phyloP scores from a whole-genome alignment of 176 grass and related monocot species.

The Leersia perrieri region DNA sequence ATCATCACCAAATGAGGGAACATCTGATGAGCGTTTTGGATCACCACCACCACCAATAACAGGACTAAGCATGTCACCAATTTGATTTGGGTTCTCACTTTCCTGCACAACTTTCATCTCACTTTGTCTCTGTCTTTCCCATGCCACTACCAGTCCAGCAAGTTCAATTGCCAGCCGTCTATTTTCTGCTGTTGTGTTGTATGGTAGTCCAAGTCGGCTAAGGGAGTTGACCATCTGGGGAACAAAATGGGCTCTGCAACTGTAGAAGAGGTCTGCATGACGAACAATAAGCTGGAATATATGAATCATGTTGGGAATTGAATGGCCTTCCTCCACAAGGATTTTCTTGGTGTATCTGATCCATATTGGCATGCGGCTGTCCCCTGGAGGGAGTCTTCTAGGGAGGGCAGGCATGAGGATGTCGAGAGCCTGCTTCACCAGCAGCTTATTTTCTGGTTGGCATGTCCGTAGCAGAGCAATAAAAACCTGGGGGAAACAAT shows the following conservation, averaged over 20 bases:
- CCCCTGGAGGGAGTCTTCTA: slow-evolving; percentile 82
- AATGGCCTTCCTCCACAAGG: slow-evolving; percentile 98
- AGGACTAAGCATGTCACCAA: slow-evolving; percentile 67
- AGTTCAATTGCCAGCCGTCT: slow-evolving; percentile 96
- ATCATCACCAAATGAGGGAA: slow-evolving; percentile 72
- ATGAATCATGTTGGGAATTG: slow-evolving; percentile 99
- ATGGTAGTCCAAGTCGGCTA: slow-evolving; percentile 90
- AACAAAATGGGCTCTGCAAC: slow-evolving; percentile 98
- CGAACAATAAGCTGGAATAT: slow-evolving; percentile 99
- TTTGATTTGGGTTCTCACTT: slow-evolving; percentile 61
- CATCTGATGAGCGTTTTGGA: slow-evolving; percentile 62
- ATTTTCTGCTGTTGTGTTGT: slow-evolving; percentile 91
- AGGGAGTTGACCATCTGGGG: slow-evolving; percentile 99
- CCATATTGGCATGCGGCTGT: slow-evolving; percentile 96
- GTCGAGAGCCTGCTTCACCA: slow-evolving; percentile 96
- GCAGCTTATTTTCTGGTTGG: slow-evolving; percentile 95
- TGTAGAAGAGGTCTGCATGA: slow-evolving; percentile 96
- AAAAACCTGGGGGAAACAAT: slow-evolving; percentile 64
- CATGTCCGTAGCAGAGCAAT: slow-evolving; percentile 95
- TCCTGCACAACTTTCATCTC: slow-evolving; percentile 85
- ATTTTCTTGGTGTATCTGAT: slow-evolving; percentile 99
- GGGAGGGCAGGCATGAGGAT: slow-evolving; percentile 99
- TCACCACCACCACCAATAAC: slow-evolving; percentile 53
- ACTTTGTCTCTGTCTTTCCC: slow-evolving; percentile 95
- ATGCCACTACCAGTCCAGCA: slow-evolving; percentile 96